These are phyloP conservation scores for Chimonanthus praecox DNA, from an alignment of 164 flowering plant genomes.

Conservation along the genomic window DNA sequence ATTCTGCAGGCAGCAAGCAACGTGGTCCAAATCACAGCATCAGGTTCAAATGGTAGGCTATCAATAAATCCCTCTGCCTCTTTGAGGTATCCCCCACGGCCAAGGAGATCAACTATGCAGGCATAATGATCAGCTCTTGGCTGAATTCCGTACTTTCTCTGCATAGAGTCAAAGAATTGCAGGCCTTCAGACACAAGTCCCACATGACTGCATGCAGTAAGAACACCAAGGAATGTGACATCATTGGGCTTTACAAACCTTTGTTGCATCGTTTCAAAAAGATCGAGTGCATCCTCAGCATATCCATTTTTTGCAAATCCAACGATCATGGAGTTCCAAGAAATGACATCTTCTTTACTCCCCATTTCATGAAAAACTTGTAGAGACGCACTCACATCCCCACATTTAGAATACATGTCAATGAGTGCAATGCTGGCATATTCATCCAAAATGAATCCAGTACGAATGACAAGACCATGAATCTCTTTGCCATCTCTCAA, in stretches of 20 bases:
- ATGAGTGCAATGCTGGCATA: slow-evolving; percentile 62
- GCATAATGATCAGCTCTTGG: slow-evolving; percentile 78
- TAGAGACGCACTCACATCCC: slow-evolving; percentile 57
- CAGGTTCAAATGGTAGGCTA: slow-evolving; percentile 38
- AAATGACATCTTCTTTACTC: slow-evolving; percentile 45
- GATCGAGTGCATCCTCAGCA: slow-evolving; percentile 56
- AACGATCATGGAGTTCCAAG: slow-evolving; percentile 89
- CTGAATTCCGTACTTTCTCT: slow-evolving; percentile 31
- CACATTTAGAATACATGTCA: slow-evolving; percentile 96
- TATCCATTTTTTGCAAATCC: slow-evolving; percentile 86
- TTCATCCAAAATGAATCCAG: slow-evolving; percentile 59
- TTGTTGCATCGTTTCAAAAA: slow-evolving; percentile 54
- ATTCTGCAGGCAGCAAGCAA: slow-evolving; percentile 69
- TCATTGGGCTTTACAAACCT: slow-evolving; percentile 54
- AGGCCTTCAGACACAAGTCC: slow-evolving; percentile 70
- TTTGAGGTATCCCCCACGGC: slow-evolving; percentile 67
- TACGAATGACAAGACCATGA: slow-evolving; percentile 57
- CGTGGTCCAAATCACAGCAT: slow-evolving; percentile 74
- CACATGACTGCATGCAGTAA: slow-evolving; percentile 85
- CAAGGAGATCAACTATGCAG: slow-evolving; percentile 86
- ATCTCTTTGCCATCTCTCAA: slow-evolving; percentile 51
- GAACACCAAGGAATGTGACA: slow-evolving; percentile 78
- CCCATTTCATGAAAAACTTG: slow-evolving; percentile 62
- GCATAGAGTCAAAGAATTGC: slow-evolving; percentile 51
- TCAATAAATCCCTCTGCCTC: slow-evolving; percentile 74